Evolutionary conservation across 1,284 basidiomycete species (phyloP).

Genomic region (Gymnopus androsaceus): DNA sequence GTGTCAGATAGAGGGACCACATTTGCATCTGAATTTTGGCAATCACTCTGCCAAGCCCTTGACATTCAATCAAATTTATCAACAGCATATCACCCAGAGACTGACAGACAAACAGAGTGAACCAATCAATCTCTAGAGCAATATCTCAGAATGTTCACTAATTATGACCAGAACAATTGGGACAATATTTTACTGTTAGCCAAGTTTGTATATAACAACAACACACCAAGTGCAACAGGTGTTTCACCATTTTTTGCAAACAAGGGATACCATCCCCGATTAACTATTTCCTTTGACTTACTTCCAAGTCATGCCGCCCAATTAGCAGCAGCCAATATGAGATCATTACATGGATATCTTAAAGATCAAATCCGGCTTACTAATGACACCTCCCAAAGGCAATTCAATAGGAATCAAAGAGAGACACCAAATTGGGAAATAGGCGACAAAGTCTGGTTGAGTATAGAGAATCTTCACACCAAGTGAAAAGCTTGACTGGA

Average conservation of each 20-base stretch:
- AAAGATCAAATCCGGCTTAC: not conserved
- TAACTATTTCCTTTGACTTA: not conserved
- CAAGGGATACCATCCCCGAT: constrained; percentile 4
- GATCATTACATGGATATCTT: not conserved
- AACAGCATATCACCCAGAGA: constrained; percentile 8
- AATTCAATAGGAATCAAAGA: not conserved
- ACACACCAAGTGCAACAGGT: not conserved
- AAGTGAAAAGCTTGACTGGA: constrained; percentile 17
- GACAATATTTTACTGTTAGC: not conserved
- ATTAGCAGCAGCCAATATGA: not conserved
- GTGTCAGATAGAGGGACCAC: constrained; percentile 6
- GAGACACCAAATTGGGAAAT: not conserved
- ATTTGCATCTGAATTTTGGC: constrained; percentile 14
- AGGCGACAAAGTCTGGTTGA: constrained; percentile 10
- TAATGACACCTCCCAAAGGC: not conserved
- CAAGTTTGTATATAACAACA: constrained; percentile 10
- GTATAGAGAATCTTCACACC: constrained; percentile 6
- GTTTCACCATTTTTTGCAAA: constrained; percentile 10
- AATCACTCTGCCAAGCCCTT: not conserved
- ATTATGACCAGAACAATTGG: constrained; percentile 13
- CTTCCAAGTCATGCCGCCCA: not conserved
- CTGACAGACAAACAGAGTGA: constrained; percentile 10
- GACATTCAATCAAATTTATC: constrained; percentile 4
- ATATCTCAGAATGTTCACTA: constrained; percentile 4
- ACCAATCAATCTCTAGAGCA: constrained; percentile 7